These are phyloP conservation scores for Paramyrothecium roridum DNA, from an alignment of 2,329 filamentous ascomycete species.

Conservation along the genomic window DNA sequence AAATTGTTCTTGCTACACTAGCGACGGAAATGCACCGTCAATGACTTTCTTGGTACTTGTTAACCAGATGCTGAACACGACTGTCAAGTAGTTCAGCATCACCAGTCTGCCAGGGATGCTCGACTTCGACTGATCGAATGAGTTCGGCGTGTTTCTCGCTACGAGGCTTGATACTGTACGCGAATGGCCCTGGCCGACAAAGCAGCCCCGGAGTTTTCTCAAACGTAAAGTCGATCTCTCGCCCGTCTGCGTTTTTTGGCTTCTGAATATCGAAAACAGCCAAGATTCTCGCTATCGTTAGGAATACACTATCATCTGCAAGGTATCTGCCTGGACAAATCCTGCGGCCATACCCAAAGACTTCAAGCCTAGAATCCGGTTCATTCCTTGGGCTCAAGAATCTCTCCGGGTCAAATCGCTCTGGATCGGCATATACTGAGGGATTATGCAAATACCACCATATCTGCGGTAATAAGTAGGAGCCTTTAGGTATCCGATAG, in stretches of 20 bases:
- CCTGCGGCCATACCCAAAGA: conserved; percentile 33
- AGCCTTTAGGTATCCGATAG: conserved; percentile 11
- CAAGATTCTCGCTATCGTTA: conserved; percentile 36
- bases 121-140: not conserved
- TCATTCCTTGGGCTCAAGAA: conserved; percentile 12
- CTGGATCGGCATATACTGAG: conserved; percentile 5
- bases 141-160: not conserved
- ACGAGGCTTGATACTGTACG: conserved; percentile 4
- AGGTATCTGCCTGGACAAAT: conserved; percentile 29
- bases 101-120: not conserved
- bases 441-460: conserved; percentile 11
- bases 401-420: conserved; percentile 5
- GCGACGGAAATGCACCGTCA: too few relatives aligned
- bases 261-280: conserved; percentile 40
- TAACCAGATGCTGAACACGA: too few relatives aligned
- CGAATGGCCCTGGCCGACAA: conserved; percentile 5
- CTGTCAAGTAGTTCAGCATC: not conserved
- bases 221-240: conserved; percentile 2
- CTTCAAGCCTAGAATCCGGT: conserved; percentile 19
- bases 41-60: too few relatives aligned
- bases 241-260: conserved; percentile 24
- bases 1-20: too few relatives aligned
- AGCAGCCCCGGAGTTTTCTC: conserved; percentile 5
- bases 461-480: conserved; percentile 7
- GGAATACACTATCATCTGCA: conserved; percentile 24